Evolutionary conservation across 192 early-diverging fungal species (phyloP).

Genomic region (Backusella luteola): DNA sequence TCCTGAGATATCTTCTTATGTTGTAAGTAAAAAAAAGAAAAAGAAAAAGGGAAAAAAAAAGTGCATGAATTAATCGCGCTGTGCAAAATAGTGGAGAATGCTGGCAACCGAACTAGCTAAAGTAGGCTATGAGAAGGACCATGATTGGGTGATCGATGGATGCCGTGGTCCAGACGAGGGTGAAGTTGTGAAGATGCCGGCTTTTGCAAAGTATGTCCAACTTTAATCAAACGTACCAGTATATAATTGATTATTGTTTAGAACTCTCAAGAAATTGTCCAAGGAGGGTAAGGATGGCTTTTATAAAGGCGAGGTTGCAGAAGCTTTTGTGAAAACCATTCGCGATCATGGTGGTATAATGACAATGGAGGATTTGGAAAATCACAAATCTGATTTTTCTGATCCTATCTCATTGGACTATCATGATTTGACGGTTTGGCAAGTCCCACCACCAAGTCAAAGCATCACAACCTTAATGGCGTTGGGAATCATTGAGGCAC

Average conservation of each 20-base stretch:
- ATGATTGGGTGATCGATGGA: constrained; percentile 52
- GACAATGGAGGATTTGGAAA: constrained; percentile 61
- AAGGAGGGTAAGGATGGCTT: constrained; percentile 64
- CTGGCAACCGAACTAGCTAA: constrained; percentile 14
- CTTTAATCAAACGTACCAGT: background rate
- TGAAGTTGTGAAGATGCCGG: constrained; percentile 59
- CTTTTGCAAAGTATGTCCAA: constrained; percentile 45
- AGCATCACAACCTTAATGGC: constrained; percentile 71
- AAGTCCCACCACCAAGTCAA: constrained; percentile 75
- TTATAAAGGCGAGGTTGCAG: constrained; percentile 66
- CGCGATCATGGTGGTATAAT: constrained; percentile 56
- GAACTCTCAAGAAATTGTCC: constrained; percentile 57
- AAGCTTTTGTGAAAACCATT: constrained; percentile 60
- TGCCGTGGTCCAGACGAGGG: constrained; percentile 52
- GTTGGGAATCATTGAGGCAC: constrained; percentile 60
- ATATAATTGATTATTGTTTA: constrained; percentile 4
- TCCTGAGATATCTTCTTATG: constrained; percentile 11
- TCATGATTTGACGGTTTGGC: constrained; percentile 56
- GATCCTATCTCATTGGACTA: constrained; percentile 66
- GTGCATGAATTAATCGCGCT: background rate
- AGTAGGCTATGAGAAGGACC: constrained; percentile 36
- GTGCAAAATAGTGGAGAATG: constrained; percentile 35
- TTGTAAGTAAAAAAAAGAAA: background rate
- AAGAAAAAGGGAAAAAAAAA: too few relatives aligned
- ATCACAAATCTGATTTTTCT: constrained; percentile 48